phyloP scores from a whole-genome alignment of 148 eudicot genomes.

The Limonium bicolor region DNA sequence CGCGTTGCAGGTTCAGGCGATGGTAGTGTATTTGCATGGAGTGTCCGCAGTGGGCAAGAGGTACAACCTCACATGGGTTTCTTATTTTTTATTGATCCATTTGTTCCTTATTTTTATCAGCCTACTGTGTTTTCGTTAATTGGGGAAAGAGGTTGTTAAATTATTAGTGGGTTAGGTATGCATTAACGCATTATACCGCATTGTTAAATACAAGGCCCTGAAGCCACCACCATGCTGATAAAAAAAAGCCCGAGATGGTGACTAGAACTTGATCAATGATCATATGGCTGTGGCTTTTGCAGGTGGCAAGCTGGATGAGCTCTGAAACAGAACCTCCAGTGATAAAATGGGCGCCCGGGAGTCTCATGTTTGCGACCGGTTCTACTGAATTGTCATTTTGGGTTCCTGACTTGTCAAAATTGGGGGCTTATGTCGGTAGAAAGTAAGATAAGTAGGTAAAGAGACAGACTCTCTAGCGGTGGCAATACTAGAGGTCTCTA shows the following conservation, averaged over 20 bases:
- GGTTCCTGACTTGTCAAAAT: constrained; percentile 87
- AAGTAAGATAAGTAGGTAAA: too few species aligned
- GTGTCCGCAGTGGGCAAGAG: constrained; percentile 90
- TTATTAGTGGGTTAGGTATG: too few species aligned
- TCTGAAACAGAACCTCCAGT: constrained; percentile 77
- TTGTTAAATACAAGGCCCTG: too few species aligned
- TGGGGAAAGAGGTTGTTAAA: too few species aligned
- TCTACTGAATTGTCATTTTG: constrained; percentile 83
- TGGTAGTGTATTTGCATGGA: constrained; percentile 97
- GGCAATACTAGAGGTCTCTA: too few species aligned
- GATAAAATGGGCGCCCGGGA: constrained; percentile 88
- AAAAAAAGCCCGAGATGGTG: too few species aligned
- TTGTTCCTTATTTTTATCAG: background rate
- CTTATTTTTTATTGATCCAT: background rate
- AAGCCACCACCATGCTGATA: too few species aligned
- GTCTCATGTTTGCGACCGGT: constrained; percentile 87
- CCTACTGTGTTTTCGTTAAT: background rate
- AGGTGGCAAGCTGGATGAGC: constrained; percentile 93
- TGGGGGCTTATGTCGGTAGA: constrained; percentile 71
- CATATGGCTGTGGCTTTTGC: too few species aligned
- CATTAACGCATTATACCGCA: too few species aligned
- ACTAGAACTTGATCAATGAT: too few species aligned
- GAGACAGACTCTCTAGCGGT: too few species aligned
- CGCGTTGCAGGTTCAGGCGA: constrained; percentile 98
- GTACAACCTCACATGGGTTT: constrained; percentile 35